Base-by-base conservation (phyloP, 2,329 filamentous ascomycete species). In the Ascochyta fabae region DNA sequence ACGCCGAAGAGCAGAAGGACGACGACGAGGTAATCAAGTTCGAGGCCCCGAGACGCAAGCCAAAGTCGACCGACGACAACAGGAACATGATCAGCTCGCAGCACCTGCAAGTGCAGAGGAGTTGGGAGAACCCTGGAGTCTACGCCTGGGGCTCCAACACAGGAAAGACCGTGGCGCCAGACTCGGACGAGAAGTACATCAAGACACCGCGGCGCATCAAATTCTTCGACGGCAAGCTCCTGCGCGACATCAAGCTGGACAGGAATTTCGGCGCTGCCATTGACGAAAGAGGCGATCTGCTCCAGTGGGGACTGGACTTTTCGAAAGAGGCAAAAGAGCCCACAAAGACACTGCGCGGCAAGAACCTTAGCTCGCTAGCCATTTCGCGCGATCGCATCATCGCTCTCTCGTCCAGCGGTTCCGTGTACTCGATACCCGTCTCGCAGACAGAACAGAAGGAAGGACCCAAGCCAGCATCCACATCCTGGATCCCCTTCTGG, bases 141-240 rank as follows among this genome's bases (percentile, higher is more conserved):
- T 98, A 96, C 76, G 87, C 89, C 5, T 99, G 95, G 94, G 95
- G 95, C 0, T 92, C 89, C 16, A 99, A 99, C 68, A 80, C 81
- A 15, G 91, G 92, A 57, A 85, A 84, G 65, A 93, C 96, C n/a
- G 91, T 90, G 34, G 92, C 93, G 38, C 92, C 93, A 1, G 87
- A 89, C 60, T 94, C 90, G 8, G 83, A 88, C 47, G 92, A 96
- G 50, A 79, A 80, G 27, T 84, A 88, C 59, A 82, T 98, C 73
- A 97, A 96, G 78, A 86, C 84, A 1, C 93, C 95, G 13, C 82
- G 88, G 55, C 84, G 92, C 56, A 86, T 98, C 68, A 65, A 83
- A 0, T 95, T 88, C 75, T 98, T 99, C 69, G 88, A 98, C 69
- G 90, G 89, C 27, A 86, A 91, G 75, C 76, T 97, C 15, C 80